Base-by-base conservation (phyloP, 2,329 filamentous ascomycete species). In the Onygena corvina region DNA sequence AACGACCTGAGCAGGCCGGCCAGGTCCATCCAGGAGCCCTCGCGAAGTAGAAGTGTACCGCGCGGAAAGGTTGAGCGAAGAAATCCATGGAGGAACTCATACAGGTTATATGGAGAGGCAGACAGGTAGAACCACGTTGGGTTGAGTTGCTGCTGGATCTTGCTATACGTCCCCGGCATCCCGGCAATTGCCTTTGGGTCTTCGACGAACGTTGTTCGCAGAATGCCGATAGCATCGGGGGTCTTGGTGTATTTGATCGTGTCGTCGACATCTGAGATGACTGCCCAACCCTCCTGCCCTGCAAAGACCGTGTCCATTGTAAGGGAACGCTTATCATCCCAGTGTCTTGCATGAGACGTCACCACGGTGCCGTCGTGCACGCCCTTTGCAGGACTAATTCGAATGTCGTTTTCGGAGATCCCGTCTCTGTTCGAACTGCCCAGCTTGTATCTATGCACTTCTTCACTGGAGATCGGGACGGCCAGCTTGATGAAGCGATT, bases 181-280 rank as follows among this genome's bases (percentile, higher is more conserved):
- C 86, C 87, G 0, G 73, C 60, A 11, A 90, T 79, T 0, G 86
- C 79, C 11, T 75, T 71, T 0, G 88, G 83, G 12, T 79, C 71
- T 46, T 89, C 83, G 42, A 85, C 77, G 60, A 96, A 95, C 0
- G 90, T 96, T 47, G 83, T 83, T 42, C 79, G 76, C 3, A 96
- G 71, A 58, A 95, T 90, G 2, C 87, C 86, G 5, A 84, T 74
- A 0, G 87, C 81, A 46, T 86, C 83, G 36, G 81, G 79, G 0
- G 90, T 94, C 64, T 84, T 74, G 0, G 90, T 95, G 56, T 89
- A 71, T 67, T 96, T 95, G 71, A 96, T 94, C 0, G 89, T 94
- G 66, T 96, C 90, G 61, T 96, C 92, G 56, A 96, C 79, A 59
- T 96, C 90, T 33, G 84, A 90, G 54, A 95, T 81, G 9, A 96